Conservation (phyloP, 164 flowering plant species). For the Umbellularia californica region DNA sequence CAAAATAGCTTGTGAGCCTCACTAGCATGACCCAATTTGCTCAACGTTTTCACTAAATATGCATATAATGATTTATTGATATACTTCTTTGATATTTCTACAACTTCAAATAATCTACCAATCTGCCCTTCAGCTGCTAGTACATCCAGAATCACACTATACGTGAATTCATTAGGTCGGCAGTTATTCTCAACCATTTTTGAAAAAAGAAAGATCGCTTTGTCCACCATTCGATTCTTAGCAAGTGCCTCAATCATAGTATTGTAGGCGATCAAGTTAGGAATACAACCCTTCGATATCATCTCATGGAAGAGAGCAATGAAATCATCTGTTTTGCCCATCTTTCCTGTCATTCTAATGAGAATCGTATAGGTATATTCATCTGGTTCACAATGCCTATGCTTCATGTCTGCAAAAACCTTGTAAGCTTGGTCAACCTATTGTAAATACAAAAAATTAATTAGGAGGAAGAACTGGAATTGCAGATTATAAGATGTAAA, state of each 20-base stretch:
- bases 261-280: constrained; percentile 65
- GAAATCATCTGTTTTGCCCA: constrained; percentile 56
- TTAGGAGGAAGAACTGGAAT: background rate
- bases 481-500: background rate
- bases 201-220: constrained; percentile 55
- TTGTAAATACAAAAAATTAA: constrained; percentile 33
- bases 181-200: constrained; percentile 78
- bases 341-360: constrained; percentile 74
- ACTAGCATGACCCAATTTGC: constrained; percentile 74
- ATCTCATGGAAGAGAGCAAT: constrained; percentile 73
- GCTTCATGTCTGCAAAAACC: constrained; percentile 80
- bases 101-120: constrained; percentile 58
- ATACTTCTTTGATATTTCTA: constrained; percentile 63
- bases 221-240: constrained; percentile 60
- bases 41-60: constrained; percentile 68
- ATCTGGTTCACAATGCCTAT: constrained; percentile 72
- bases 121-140: constrained; percentile 72
- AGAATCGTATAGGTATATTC: constrained; percentile 82
- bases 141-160: constrained; percentile 55
- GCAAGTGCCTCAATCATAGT: constrained; percentile 78
- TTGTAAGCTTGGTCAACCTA: constrained; percentile 72
- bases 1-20: constrained; percentile 96
- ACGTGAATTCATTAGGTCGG: constrained; percentile 86
- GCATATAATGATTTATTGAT: constrained; percentile 66
- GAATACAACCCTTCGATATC: constrained; percentile 53